Conservation (phyloP, 805 yeast species). For the Candida suzukii region DNA sequence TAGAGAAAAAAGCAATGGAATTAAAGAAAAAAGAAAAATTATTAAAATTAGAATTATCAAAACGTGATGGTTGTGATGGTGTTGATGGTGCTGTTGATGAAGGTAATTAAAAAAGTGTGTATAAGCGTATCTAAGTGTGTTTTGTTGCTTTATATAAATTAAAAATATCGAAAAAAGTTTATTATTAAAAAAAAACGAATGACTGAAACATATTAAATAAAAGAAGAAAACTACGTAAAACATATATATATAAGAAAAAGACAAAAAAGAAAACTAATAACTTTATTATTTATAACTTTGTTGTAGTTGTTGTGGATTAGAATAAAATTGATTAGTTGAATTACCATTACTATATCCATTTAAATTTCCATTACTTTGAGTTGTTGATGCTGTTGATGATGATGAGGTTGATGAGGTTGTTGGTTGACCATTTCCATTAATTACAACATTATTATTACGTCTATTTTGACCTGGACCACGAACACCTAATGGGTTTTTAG, state of each 20-base stretch:
- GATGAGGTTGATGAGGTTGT: neutral
- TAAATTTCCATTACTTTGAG: neutral
- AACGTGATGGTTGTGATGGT: neutral
- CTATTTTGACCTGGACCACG: constrained; percentile 49
- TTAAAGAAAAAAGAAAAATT: constrained; percentile 59
- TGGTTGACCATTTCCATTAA: neutral
- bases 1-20: constrained; percentile 69
- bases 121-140: neutral
- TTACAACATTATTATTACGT: constrained; percentile 6
- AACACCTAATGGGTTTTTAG: constrained; percentile 95
- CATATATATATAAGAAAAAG: neutral
- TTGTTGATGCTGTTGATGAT: neutral
- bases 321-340: neutral
- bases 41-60: constrained; percentile 34
- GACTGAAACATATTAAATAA: too few species aligned
- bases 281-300: neutral
- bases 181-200: too few species aligned
- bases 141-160: neutral
- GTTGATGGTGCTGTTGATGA: neutral
- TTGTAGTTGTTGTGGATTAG: neutral
- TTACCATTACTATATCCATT: neutral
- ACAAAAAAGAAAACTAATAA: too few species aligned
- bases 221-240: neutral
- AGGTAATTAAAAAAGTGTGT: neutral
- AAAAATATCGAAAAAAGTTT: too few species aligned